Conservation (phyloP, 352 stramenopile species). For the Phytophthora tubulina region DNA sequence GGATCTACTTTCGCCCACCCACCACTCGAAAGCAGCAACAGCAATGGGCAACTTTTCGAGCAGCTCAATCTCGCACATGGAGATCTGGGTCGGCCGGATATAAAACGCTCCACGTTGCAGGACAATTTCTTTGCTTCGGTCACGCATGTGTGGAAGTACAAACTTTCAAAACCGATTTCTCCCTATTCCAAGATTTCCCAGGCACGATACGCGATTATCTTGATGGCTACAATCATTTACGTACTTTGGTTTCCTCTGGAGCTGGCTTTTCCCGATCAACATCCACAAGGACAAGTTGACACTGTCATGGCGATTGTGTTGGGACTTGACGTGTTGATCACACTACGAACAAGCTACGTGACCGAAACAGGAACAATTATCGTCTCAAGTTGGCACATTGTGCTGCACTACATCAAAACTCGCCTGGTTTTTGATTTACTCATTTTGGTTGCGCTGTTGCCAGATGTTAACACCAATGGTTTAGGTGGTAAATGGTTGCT, state of each 20-base stretch:
- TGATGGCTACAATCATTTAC: conserved; percentile 41
- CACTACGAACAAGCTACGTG: conserved; percentile 48
- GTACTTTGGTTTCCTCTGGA: conserved; percentile 49
- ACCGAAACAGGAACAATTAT: conserved; percentile 39
- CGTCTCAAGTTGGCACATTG: conserved; percentile 32
- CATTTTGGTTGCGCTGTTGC: conserved; percentile 18
- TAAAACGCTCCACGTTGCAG: not conserved
- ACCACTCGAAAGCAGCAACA: conserved; percentile 24
- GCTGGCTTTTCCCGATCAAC: conserved; percentile 42
- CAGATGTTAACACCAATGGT: not conserved
- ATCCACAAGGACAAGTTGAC: not conserved
- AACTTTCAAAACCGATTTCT: conserved; percentile 38
- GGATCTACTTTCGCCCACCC: conserved; percentile 7
- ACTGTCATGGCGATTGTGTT: conserved; percentile 22
- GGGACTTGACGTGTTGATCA: conserved; percentile 38
- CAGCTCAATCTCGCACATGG: conserved; percentile 19
- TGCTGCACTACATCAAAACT: conserved; percentile 35
- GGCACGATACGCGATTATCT: conserved; percentile 32
- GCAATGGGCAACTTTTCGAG: conserved; percentile 13
- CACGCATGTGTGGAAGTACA: conserved; percentile 1
- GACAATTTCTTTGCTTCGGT: not conserved
- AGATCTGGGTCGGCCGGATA: not conserved
- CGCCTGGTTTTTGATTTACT: conserved; percentile 38
- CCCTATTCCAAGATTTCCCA: conserved; percentile 44
- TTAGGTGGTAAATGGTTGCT: conserved; percentile 2